Conservation (phyloP, 345 rosid species). For the Turritis glabra region DNA sequence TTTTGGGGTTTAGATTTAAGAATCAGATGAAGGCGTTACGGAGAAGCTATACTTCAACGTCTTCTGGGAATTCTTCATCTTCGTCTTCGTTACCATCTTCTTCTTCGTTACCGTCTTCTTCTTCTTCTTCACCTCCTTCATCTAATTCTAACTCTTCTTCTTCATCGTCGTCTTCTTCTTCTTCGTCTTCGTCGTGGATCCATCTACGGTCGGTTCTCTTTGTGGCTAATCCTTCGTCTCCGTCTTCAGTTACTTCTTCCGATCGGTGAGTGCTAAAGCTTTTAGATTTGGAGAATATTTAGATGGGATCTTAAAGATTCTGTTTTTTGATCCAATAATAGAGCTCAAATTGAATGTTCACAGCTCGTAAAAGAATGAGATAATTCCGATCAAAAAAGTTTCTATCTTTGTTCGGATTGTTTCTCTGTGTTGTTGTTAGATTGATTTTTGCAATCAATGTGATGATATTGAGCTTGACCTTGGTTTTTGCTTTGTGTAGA, state of each 20-base stretch:
- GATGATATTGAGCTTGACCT: slow-evolving; percentile 9
- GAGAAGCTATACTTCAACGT: slow-evolving; percentile 75
- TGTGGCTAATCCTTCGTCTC: slow-evolving; percentile 83
- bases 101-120: slow-evolving; percentile 51
- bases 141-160: slow-evolving; percentile 45
- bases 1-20: slow-evolving; percentile 1
- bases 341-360: neutral
- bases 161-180: slow-evolving; percentile 45
- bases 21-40: slow-evolving; percentile 81
- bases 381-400: neutral
- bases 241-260: slow-evolving; percentile 73
- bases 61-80: slow-evolving; percentile 65
- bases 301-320: slow-evolving; percentile 32
- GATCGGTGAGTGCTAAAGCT: slow-evolving; percentile 69
- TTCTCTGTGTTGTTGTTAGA: slow-evolving; percentile 7
- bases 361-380: neutral
- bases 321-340: neutral
- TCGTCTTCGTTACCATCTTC: slow-evolving; percentile 53
- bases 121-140: slow-evolving; percentile 43
- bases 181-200: slow-evolving; percentile 64
- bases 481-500: slow-evolving; percentile 35
- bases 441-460: slow-evolving; percentile 1
- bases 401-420: neutral
- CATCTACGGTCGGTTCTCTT: slow-evolving; percentile 89
- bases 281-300: slow-evolving; percentile 21